Base-by-base conservation (phyloP, 2,329 filamentous ascomycete genomes). In the Epicoccum sorghinum region DNA sequence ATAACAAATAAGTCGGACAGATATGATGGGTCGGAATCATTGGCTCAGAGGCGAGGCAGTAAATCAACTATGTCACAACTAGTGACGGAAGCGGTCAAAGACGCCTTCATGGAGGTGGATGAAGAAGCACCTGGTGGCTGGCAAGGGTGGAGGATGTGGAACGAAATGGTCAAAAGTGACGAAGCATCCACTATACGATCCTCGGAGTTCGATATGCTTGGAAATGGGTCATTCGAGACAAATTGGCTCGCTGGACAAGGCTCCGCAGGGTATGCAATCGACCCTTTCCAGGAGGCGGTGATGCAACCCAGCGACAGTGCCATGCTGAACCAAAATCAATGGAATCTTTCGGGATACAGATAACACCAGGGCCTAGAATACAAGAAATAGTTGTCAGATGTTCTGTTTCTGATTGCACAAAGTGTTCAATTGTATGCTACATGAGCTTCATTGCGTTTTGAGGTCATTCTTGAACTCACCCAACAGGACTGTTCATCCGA, bases 31-130 rank as follows among this genome's bases (percentile, higher is more conserved):
- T 13, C 13, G 1, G 10, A 12, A 4, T 33, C 32, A 33, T 33
- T 13, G 10, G 32, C 7, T 5, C 9, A 12, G 9, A 7, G 13
- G 12, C 25, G 50, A 4, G 27, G 38, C 0, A 47, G 27, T 14
- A 56, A 55, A 18, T 40, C 51, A 13, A 52, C 38, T 1, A 52
- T 60, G 37, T 59, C 60, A 18, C 52, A 57, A 9, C 44, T 62
- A 33, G 55, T 68, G 4, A 57, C 65, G 4, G 62, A 64, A 22
- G 66, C 66, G 9, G 65, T 69, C 10, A 69, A 66, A 41, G 64
- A 69, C 2, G 66, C 64, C 1, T 69, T 69, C 29, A 69, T 68
- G 64, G 66, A 68, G 43, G 64, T 65, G 1, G 65, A 68, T 13
- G 65, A 68, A 40, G 65, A 68, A 43, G 60, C 62, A 1, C 65